Evolutionary conservation across 345 rosid species (phyloP).

Genomic region (Gossypium longicalyx): DNA sequence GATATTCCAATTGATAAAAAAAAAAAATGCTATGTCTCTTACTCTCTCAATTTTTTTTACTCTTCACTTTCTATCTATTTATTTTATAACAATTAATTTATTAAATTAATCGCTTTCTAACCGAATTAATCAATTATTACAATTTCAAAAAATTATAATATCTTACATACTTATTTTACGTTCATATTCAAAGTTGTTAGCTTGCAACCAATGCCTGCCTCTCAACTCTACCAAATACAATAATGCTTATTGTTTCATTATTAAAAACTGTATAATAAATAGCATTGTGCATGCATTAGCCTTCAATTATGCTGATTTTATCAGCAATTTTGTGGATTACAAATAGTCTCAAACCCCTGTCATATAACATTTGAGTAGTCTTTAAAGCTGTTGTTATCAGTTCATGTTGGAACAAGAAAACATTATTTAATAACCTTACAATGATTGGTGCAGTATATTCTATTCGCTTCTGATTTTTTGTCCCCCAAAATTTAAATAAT

Average conservation of each 20-base stretch:
- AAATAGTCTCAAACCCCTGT: neutral
- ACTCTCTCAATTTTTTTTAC: too few relatives aligned
- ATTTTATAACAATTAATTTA: too few relatives aligned
- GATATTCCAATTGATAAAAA: too few relatives aligned
- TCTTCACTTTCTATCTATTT: too few relatives aligned
- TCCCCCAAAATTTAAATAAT: neutral
- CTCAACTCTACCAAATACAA: neutral
- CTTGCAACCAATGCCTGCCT: neutral
- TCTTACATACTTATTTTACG: too few relatives aligned
- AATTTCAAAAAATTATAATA: too few relatives aligned
- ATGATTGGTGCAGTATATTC: neutral
- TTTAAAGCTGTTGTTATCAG: neutral
- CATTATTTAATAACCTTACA: neutral
- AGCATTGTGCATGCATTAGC: neutral
- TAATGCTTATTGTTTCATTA: neutral
- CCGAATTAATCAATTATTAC: too few relatives aligned
- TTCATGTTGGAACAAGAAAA: neutral
- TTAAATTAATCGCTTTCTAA: too few relatives aligned
- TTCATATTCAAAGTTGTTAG: too few relatives aligned
- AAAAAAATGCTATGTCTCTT: too few relatives aligned
- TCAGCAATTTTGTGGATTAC: neutral
- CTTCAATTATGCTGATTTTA: constrained; percentile 6
- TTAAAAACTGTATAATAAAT: neutral
- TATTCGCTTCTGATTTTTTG: neutral
- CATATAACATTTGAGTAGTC: neutral